Percentiles rank a stretch among this genome's conserved stretches.
Evolutionary conservation across 768 basidiomycete genomes (phyloP).

Genomic region (Tubosaeta sp.): DNA sequence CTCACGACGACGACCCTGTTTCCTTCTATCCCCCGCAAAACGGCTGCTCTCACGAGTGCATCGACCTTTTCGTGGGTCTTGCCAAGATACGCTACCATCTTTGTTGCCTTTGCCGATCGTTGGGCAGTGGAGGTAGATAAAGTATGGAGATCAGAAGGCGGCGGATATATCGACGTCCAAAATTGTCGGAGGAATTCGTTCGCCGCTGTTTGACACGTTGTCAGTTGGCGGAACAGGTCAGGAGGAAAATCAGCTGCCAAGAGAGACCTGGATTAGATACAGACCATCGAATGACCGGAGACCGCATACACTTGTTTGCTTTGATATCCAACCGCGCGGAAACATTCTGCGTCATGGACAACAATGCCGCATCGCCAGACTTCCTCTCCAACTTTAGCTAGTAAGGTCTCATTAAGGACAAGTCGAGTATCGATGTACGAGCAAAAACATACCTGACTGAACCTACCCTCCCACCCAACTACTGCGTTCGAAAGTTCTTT

Average conservation of each 20-base stretch:
- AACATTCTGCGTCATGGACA: constrained; percentile 78
- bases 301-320: constrained; percentile 56
- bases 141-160: constrained; percentile 52
- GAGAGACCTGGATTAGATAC: background rate
- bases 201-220: constrained; percentile 85
- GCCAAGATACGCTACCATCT: constrained; percentile 81
- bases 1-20: constrained; percentile 61
- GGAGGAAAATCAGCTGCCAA: constrained; percentile 74
- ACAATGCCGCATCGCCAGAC: constrained; percentile 62
- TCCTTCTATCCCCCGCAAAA: constrained; percentile 58
- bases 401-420: background rate
- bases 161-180: constrained; percentile 85
- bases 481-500: constrained; percentile 45
- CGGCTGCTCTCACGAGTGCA: constrained; percentile 63
- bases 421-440: background rate
- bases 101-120: constrained; percentile 71
- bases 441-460: constrained; percentile 47
- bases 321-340: constrained; percentile 64
- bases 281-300: background rate
- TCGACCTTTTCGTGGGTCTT: constrained; percentile 81
- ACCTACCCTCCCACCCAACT: constrained; percentile 51
- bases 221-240: constrained; percentile 75
- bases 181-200: constrained; percentile 97
- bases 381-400: constrained; percentile 69
- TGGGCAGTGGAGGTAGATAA: constrained; percentile 58